Percentiles rank a stretch among this genome's conserved stretches.
Conservation (phyloP, 2,329 filamentous ascomycete genomes). For the Pseudocercospora crystallina region DNA sequence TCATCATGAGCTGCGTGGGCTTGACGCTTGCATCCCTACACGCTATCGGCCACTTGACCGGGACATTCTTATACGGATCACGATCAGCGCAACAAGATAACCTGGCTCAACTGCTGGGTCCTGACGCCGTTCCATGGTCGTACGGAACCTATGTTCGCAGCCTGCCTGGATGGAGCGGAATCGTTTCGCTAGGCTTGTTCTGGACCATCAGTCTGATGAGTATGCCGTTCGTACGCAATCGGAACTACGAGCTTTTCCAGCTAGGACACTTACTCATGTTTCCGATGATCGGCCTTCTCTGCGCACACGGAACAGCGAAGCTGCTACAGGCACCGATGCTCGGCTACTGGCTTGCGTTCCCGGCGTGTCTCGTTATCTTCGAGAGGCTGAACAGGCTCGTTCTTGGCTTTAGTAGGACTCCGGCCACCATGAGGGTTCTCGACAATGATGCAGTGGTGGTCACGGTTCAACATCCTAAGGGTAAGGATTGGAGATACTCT, state of each 20-base stretch:
- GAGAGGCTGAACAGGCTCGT: constrained; percentile 51
- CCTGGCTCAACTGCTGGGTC: constrained; percentile 48
- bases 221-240: constrained; percentile 51
- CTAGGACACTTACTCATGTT: constrained; percentile 59
- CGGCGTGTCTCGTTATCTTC: constrained; percentile 51
- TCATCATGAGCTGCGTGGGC: constrained; percentile 54
- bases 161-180: constrained; percentile 53
- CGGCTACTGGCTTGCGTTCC: constrained; percentile 57
- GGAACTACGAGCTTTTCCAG: constrained; percentile 60
- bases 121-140: constrained; percentile 42
- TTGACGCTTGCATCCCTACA: constrained; percentile 54
- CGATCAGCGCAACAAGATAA: constrained; percentile 44
- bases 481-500: constrained; percentile 53
- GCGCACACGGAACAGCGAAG: constrained; percentile 54
- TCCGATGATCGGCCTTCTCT: constrained; percentile 57
- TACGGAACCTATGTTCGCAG: constrained; percentile 51
- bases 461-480: constrained; percentile 49
- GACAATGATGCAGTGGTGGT: constrained; percentile 56
- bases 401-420: constrained; percentile 51
- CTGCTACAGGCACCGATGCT: constrained; percentile 58
- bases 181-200: constrained; percentile 52
- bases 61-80: constrained; percentile 55
- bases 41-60: constrained; percentile 55
- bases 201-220: constrained; percentile 51
- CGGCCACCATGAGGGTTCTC: constrained; percentile 50